phyloP scores from a whole-genome alignment of 495 filamentous ascomycete species.

The Letharia lupina region DNA sequence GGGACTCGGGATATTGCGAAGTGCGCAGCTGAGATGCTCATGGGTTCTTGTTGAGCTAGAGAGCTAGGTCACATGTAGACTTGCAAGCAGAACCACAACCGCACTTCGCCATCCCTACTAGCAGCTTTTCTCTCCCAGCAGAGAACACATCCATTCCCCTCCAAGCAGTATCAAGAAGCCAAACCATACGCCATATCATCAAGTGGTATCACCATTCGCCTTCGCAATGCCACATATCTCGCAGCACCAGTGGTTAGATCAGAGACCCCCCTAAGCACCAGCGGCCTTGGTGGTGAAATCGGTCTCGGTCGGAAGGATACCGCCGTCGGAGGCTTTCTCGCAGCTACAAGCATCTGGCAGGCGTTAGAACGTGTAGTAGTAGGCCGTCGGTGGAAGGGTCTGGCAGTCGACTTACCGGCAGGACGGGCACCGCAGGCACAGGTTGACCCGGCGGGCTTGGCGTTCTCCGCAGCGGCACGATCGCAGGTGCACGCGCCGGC shows the following conservation, averaged over 20 bases:
- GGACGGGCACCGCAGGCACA: conserved; percentile 61
- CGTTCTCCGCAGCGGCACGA: conserved; percentile 64
- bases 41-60: background rate
- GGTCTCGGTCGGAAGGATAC: conserved; percentile 53
- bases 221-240: conserved; percentile 6
- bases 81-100: background rate
- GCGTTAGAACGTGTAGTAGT: background rate
- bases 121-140: background rate
- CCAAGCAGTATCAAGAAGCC: background rate
- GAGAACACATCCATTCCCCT: background rate
- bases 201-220: conserved; percentile 1
- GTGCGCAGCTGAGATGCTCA: background rate
- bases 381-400: background rate
- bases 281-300: conserved; percentile 66
- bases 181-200: background rate
- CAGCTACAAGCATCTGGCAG: conserved; percentile 69
- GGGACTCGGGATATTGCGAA: background rate
- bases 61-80: background rate
- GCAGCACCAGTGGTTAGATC: too few relatives aligned
- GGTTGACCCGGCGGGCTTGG: conserved; percentile 43
- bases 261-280: conserved; percentile 6
- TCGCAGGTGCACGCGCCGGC: conserved; percentile 79
- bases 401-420: background rate
- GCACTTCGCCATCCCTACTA: background rate
- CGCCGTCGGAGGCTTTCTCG: conserved; percentile 57